Base-by-base conservation (phyloP, 2,329 filamentous ascomycete species). In the Daldinia sp. region DNA sequence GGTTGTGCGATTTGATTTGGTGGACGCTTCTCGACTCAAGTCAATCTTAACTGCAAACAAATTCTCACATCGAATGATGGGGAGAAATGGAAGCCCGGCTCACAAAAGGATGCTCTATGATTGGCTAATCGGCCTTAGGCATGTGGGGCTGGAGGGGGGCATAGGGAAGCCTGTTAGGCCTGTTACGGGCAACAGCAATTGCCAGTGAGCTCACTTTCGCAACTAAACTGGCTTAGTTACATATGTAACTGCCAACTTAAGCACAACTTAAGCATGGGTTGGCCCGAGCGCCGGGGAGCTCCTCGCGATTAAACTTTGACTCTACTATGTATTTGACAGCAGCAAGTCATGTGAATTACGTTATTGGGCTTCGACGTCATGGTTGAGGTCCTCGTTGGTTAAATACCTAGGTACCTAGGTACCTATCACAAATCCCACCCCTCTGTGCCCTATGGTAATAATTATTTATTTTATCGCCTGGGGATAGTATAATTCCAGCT, bases 61-160 rank as follows among this genome's bases (percentile, higher is more conserved):
- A 69, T 72, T 74, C 72, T 73, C 46, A 67, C 63, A 74, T 75
- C 74, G 71, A 75, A 73, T 71, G 73, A 75, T 71, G 53, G 56
- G 56, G 65, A 61, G 58, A 72, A 69, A 68, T 63, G 71, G 67
- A 74, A 67, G 70, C 63, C 71, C 57, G 60, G 73, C 73, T 76
- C 74, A 72, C 71, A 37, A 75, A 75, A 72, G 18, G 28, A 9
- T 23, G 0, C 15, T 0, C n/a, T 15, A 18, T 74, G 23, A 75
- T 76, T 76, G 74, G 74, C 48, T 28, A 1, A 7, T 63, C 46
- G 50, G 59, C 58, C 13, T 20, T 46, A 26, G 41, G 18, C 2
- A 15, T 33, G 66, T 67, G 69, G 69, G 39, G 44, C 59, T 61
- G 20, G 33, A 33, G 57, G 58, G 57, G 57, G 23, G 30, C 12